These are phyloP conservation scores for Puya raimondii DNA, from an alignment of 176 grass and related monocot genomes.

Conservation along the genomic window DNA sequence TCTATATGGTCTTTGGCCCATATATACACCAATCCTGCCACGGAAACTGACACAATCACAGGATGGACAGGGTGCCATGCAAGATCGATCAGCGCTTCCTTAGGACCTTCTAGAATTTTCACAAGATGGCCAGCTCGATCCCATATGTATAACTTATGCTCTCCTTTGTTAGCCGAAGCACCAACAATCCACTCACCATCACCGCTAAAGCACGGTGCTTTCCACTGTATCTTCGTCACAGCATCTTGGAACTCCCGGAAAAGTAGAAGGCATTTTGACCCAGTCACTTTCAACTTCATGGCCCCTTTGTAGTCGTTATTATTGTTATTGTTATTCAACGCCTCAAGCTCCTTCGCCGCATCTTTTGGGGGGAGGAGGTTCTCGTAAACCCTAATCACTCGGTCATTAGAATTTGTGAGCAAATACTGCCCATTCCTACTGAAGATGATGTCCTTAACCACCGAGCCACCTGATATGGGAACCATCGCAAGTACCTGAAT, in stretches of 20 bases:
- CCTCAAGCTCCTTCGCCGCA: conserved; percentile 61
- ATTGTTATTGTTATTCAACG: conserved; percentile 26
- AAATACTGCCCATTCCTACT: conserved; percentile 81
- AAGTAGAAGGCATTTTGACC: conserved; percentile 56
- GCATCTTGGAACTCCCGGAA: conserved; percentile 81
- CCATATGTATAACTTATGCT: conserved; percentile 94
- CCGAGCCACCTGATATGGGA: conserved; percentile 57
- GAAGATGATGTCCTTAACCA: conserved; percentile 96
- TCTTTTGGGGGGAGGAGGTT: conserved; percentile 61
- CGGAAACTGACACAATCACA: conserved; percentile 71
- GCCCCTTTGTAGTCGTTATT: conserved; percentile 26
- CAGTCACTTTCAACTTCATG: conserved; percentile 69
- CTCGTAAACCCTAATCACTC: conserved; percentile 82
- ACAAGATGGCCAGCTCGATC: conserved; percentile 71
- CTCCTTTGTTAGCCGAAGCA: conserved; percentile 95
- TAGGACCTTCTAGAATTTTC: conserved; percentile 97
- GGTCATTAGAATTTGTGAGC: conserved; percentile 92
- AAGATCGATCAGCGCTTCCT: conserved; percentile 86
- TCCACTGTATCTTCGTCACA: conserved; percentile 95
- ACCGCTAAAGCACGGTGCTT: conserved; percentile 94
- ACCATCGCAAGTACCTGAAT: conserved; percentile 63
- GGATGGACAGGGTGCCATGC: conserved; percentile 89
- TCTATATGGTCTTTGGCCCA: conserved; percentile 90
- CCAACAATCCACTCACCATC: conserved; percentile 95
- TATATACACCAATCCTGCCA: conserved; percentile 61